These are phyloP conservation scores for Fomitopsis pinicola DNA, from an alignment of 1,284 basidiomycete species.

Conservation along the genomic window DNA sequence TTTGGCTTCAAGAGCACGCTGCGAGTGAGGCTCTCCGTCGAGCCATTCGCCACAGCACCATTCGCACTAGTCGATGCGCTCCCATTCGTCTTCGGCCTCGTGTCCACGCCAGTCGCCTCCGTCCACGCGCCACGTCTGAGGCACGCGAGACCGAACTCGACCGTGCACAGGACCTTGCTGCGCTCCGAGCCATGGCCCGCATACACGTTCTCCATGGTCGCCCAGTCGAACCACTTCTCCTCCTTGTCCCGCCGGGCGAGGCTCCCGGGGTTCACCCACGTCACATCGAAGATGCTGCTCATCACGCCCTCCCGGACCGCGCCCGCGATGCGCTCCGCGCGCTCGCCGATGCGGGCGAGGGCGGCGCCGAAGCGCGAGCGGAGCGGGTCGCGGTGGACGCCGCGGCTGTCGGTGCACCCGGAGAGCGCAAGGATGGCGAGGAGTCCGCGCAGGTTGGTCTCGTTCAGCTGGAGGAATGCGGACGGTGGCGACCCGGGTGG, in stretches of 20 bases:
- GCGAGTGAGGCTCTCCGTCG: conserved; percentile 17
- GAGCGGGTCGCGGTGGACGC: conserved; percentile 26
- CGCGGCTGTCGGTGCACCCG: conserved; percentile 29
- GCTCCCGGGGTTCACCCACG: conserved; percentile 17
- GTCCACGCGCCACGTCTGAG: conserved; percentile 14
- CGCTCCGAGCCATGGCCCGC: conserved; percentile 26
- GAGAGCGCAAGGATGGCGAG: conserved; percentile 31
- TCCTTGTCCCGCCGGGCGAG: conserved; percentile 15
- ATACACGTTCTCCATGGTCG: conserved; percentile 32
- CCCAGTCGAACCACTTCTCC: conserved; percentile 24
- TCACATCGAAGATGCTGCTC: conserved; percentile 31
- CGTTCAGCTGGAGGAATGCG: conserved; percentile 13
- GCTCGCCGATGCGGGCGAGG: conserved; percentile 25
- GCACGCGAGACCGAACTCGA: conserved; percentile 32
- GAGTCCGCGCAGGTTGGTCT: conserved; percentile 29
- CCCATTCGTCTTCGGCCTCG: conserved; percentile 5
- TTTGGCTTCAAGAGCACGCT: conserved; percentile 33
- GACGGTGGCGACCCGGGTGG: conserved; percentile 12
- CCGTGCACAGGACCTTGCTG: conserved; percentile 30
- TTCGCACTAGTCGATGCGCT: neutral
- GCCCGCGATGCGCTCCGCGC: conserved; percentile 26
- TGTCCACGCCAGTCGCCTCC: neutral
- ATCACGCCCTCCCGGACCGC: conserved; percentile 31
- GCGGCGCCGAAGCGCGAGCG: conserved; percentile 26
- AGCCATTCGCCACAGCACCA: conserved; percentile 3